Evolutionary conservation across 768 basidiomycete genomes (phyloP).

Genomic region (Amanita molliuscula): DNA sequence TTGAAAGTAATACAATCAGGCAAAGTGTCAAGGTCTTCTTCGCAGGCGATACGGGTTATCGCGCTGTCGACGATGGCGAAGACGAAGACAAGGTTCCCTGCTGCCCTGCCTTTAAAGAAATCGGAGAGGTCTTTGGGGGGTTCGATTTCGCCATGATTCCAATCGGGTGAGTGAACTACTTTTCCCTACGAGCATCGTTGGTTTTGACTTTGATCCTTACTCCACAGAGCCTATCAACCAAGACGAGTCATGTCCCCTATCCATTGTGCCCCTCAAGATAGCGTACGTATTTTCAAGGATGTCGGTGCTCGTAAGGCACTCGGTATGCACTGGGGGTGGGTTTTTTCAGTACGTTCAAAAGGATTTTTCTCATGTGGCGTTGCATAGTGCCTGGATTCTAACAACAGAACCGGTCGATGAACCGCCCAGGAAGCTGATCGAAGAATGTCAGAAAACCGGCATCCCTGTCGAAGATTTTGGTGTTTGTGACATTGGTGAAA

Average conservation of each 20-base stretch:
- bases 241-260: constrained; percentile 46
- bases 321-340: constrained; percentile 66
- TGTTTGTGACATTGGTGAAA: constrained; percentile 54
- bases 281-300: constrained; percentile 58
- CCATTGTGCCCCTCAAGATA: constrained; percentile 59
- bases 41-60: constrained; percentile 62
- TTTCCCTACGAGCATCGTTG: constrained; percentile 12
- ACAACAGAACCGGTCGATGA: constrained; percentile 48
- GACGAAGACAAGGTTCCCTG: constrained; percentile 41
- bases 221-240: constrained; percentile 46
- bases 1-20: not conserved
- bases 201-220: not conserved
- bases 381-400: constrained; percentile 38
- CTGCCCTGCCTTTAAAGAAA: constrained; percentile 67
- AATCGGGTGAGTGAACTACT: constrained; percentile 35
- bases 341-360: not conserved
- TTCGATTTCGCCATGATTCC: constrained; percentile 67
- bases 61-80: constrained; percentile 33
- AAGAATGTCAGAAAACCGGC: constrained; percentile 40
- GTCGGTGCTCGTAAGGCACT: constrained; percentile 47
- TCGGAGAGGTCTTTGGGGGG: constrained; percentile 50
- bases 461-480: constrained; percentile 46
- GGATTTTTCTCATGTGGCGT: not conserved
- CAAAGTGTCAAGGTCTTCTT: constrained; percentile 38
- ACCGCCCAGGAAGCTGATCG: constrained; percentile 43